Base-by-base conservation (phyloP, 2,329 filamentous ascomycete species). In the Colletotrichum orchidophilum region DNA sequence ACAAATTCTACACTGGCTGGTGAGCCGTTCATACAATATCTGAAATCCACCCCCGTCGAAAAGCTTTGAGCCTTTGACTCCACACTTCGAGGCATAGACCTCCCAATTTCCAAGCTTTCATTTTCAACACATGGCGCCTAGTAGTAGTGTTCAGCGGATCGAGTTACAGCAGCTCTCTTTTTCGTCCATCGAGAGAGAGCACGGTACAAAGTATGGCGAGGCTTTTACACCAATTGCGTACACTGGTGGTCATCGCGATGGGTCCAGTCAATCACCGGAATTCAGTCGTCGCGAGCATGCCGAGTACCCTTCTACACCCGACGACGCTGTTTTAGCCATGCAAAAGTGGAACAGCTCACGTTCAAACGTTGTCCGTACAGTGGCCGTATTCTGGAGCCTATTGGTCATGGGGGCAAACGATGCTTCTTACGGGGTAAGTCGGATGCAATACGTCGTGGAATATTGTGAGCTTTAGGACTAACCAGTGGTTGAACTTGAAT, bases 331-430 rank as follows among this genome's bases (percentile, higher is more conserved):
- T 6, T 46, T 50, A 1, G 8, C 52, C 0, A 15, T 83, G n/a
- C 87, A 92, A 75, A 82, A 79, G 79, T 94, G 92, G 92, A 93
- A 93, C 75, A 80, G 82, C 18, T 87, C 91, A 0, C 78, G 80
- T 11, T 82, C 84, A 31, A 93, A 92, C 76, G 80, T 88, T 6
- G 90, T 83, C 73, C 87, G 91, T 42, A 88, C 89, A 52, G 79
- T 87, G 35, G 84, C 88, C 1, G 86, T 89, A 2, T 89, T 91
- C 75, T 89, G 87, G 80, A 85, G 86, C 4, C 89, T 94, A 71
- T 81, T 91, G 27, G 83, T 92, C 31, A 88, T 92, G 83, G 92
- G 92, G 3, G 87, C 91, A 81, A 92, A 92, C 75, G 92, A 94
- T 80, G 91, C 87, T 11, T 88, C 88, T 24, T 86, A 89, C 53